These are phyloP conservation scores for Dendryphion nanum DNA, from an alignment of 2,329 filamentous ascomycete genomes.

Conservation along the genomic window DNA sequence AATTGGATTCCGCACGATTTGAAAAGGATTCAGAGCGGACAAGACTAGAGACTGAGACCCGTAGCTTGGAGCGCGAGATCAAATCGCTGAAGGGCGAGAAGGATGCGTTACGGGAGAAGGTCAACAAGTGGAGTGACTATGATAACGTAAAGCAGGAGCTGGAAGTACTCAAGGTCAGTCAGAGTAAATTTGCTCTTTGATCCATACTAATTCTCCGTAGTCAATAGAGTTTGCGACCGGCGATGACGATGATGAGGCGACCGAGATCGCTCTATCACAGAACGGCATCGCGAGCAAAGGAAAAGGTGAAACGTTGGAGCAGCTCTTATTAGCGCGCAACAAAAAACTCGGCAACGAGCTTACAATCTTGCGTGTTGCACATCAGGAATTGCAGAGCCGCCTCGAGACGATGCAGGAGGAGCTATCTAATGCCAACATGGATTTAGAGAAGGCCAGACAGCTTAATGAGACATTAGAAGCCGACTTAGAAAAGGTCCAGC, in stretches of 20 bases:
- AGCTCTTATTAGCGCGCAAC: constrained; percentile 86
- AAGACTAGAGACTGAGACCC: constrained; percentile 70
- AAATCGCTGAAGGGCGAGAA: constrained; percentile 74
- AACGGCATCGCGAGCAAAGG: constrained; percentile 56
- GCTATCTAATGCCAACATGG: constrained; percentile 76
- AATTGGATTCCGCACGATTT: constrained; percentile 77
- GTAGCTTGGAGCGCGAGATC: constrained; percentile 77
- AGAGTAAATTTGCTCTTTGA: background rate
- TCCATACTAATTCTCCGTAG: constrained; percentile 33
- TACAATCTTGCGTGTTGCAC: constrained; percentile 87
- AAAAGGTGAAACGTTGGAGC: constrained; percentile 81
- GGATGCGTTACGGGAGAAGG: constrained; percentile 74
- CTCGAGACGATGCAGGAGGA: constrained; percentile 81
- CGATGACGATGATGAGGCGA: constrained; percentile 59
- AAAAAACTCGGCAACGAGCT: constrained; percentile 96
- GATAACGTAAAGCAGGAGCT: constrained; percentile 95
- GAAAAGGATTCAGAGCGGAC: constrained; percentile 81
- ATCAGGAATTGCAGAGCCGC: constrained; percentile 82
- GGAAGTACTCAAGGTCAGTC: constrained; percentile 75
- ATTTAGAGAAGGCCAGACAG: constrained; percentile 79
- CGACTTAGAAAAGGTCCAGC: constrained; percentile 83
- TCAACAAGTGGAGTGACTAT: constrained; percentile 90
- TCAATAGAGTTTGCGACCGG: constrained; percentile 96
- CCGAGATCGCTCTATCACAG: constrained; percentile 30
- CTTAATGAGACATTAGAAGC: constrained; percentile 89